These are phyloP conservation scores for Kurtzmaniella fragi DNA, from an alignment of 805 yeast species.

Conservation along the genomic window DNA sequence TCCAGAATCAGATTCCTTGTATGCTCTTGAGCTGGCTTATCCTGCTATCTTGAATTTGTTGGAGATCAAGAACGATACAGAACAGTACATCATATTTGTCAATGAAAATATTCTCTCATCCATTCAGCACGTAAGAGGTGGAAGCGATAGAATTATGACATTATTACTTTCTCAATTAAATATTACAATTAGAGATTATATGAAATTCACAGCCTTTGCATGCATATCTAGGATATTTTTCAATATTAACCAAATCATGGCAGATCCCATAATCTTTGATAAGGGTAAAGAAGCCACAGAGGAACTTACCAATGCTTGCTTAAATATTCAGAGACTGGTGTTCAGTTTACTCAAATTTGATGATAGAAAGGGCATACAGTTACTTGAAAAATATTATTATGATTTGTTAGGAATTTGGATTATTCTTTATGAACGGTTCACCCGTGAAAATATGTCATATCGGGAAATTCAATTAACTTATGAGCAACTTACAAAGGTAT, in stretches of 20 bases:
- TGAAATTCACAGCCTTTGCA: constrained; percentile 14
- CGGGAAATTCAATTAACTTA: too few species aligned
- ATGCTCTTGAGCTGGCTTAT: constrained; percentile 18
- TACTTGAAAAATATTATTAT: constrained; percentile 21
- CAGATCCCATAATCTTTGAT: constrained; percentile 24
- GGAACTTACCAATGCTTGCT: constrained; percentile 10
- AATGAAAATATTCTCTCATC: constrained; percentile 18
- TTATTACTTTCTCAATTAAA: constrained; percentile 15
- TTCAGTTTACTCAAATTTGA: constrained; percentile 10
- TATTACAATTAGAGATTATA: constrained; percentile 5
- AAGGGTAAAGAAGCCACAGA: constrained; percentile 9
- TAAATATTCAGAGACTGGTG: constrained; percentile 19
- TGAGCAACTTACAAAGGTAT: too few species aligned
- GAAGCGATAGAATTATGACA: constrained; percentile 8
- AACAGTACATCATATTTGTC: constrained; percentile 17
- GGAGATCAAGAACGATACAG: constrained; percentile 3
- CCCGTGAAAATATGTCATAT: too few species aligned
- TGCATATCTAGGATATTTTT: constrained; percentile 24
- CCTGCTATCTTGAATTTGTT: constrained; percentile 12
- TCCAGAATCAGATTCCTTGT: constrained; percentile 14
- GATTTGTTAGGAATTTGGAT: constrained; percentile 36
- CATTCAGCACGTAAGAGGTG: constrained; percentile 16
- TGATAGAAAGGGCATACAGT: constrained; percentile 12
- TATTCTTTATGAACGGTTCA: constrained; percentile 9
- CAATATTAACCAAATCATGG: constrained; percentile 24